A percentile compares a stretch with the other conserved stretches of the same genome.
Conservation (phyloP, 164 flowering plant species). For the Vitis amurensis region DNA sequence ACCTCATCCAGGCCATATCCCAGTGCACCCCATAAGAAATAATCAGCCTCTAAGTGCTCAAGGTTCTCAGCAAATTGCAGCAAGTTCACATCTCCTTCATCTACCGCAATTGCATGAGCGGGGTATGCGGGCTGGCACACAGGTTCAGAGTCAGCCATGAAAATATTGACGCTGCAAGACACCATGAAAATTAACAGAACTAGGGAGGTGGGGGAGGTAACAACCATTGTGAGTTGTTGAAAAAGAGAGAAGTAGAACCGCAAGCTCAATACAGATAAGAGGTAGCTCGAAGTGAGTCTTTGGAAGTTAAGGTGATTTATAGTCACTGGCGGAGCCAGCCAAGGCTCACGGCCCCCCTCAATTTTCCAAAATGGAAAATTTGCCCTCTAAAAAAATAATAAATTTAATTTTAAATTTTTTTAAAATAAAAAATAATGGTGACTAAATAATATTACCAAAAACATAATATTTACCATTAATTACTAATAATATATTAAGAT, state of each 20-base stretch:
- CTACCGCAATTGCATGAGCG: slow-evolving; percentile 8
- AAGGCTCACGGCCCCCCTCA: too few relatives aligned
- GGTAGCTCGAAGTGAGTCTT: too few relatives aligned
- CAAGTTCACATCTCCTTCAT: slow-evolving; percentile 25
- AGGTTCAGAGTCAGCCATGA: neutral
- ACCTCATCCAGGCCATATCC: slow-evolving; percentile 50
- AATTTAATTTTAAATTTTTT: too few relatives aligned
- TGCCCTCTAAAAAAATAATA: too few relatives aligned
- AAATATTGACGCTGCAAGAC: neutral
- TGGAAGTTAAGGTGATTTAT: too few relatives aligned
- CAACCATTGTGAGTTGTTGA: neutral
- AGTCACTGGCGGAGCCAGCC: too few relatives aligned
- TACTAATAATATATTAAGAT: too few relatives aligned
- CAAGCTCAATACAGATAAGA: too few relatives aligned
- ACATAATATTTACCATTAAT: too few relatives aligned
- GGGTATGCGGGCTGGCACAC: slow-evolving; percentile 14
- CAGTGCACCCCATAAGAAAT: slow-evolving; percentile 39
- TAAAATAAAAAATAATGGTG: too few relatives aligned
- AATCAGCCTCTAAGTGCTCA: slow-evolving; percentile 47
- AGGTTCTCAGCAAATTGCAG: slow-evolving; percentile 45
- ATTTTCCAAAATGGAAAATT: too few relatives aligned
- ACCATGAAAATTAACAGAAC: neutral
- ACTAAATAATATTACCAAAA: too few relatives aligned
- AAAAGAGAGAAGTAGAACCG: neutral
- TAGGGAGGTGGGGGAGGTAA: neutral